Evolutionary conservation across 2,329 filamentous ascomycete genomes (phyloP), one percentile per base, ranked within the genome.

Genomic region (Pseudogymnoascus sp.): DNA sequence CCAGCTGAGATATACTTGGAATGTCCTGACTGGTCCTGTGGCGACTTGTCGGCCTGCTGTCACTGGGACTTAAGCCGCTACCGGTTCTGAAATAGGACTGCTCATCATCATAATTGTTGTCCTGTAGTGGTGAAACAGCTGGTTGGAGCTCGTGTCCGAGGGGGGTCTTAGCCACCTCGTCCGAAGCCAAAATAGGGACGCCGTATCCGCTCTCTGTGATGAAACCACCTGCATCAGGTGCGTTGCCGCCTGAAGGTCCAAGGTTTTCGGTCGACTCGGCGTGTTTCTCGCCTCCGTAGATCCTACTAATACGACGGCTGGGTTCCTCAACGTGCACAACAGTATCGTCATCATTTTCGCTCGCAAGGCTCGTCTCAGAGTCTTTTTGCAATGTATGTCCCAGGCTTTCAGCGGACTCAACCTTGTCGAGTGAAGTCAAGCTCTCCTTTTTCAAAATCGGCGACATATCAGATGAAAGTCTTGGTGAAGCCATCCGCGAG

Each of bases 111-210:
- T 82, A 82, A 15, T 80, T 80, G 70, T 82, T 87, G 67, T 89
- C 86, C 59, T 86, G 79, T 40, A 84, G 80, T 11, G 90, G 91
- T n/a, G 88, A 89, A 31, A 97, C 84, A 13, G 93, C 95, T 21
- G 95, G 91, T 61, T 90, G 86, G 71, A 91, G 80, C 68, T 84
- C 86, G 63, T 88, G 13, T 13, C 82, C 82, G 35, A 83, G 82
- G 0, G 86, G 84, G 62, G 89, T 84, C 74, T 93, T 93, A 64
- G 86, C 82, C 31, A 96, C 82, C 76, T 97, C 92, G 72, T 97
- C 95, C 1, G 90, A 83, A 7, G 95, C 95, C 60, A 99, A 79
- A 67, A 99, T 96, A 0, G 93, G 93, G 29, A 87, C 86, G 38
- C 83, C 83, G 71, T 89, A 88, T 17, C 83, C 82, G 62, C 82